phyloP scores from a whole-genome alignment of 2,329 filamentous ascomycete species.

The Xylaria sp. region DNA sequence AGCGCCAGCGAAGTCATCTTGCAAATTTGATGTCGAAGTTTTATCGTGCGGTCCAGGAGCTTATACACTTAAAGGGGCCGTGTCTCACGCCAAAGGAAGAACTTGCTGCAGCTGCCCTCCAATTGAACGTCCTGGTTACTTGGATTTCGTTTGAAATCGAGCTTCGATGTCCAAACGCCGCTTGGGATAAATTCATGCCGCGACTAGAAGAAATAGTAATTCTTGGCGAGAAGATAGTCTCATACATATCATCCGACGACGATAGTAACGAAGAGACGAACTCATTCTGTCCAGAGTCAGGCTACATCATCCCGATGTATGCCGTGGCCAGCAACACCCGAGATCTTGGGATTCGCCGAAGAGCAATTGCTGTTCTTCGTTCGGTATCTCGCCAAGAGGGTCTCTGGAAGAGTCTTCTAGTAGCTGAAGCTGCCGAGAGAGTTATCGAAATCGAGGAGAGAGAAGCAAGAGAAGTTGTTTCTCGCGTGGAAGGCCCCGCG shows the following conservation, averaged over 20 bases:
- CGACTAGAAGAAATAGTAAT: conserved; percentile 17
- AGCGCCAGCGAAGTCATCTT: conserved; percentile 14
- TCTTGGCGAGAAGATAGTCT: conserved; percentile 24
- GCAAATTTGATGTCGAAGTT: conserved; percentile 26
- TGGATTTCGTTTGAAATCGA: conserved; percentile 33
- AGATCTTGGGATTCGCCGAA: conserved; percentile 17
- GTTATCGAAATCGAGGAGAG: conserved; percentile 21
- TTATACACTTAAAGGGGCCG: conserved; percentile 6
- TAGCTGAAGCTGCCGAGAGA: conserved; percentile 23
- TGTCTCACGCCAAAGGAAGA: conserved; percentile 13
- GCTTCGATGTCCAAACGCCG: conserved; percentile 3
- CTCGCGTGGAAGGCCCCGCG: background rate
- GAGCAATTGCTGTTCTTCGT: conserved; percentile 29
- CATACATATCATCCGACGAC: background rate
- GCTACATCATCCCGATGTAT: conserved; percentile 29
- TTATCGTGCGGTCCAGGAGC: conserved; percentile 9
- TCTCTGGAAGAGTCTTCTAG: conserved; percentile 22
- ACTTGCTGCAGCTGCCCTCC: conserved; percentile 26
- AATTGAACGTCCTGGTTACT: conserved; percentile 25
- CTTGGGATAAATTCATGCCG: conserved; percentile 20
- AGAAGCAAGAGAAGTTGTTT: background rate
- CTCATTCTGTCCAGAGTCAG: conserved; percentile 17
- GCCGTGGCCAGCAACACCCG: conserved; percentile 21
- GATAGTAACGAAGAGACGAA: background rate
- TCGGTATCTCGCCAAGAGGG: conserved; percentile 26